These are phyloP conservation scores for Fusarium denticulatum DNA, from an alignment of 2,329 filamentous ascomycete species.

Conservation along the genomic window DNA sequence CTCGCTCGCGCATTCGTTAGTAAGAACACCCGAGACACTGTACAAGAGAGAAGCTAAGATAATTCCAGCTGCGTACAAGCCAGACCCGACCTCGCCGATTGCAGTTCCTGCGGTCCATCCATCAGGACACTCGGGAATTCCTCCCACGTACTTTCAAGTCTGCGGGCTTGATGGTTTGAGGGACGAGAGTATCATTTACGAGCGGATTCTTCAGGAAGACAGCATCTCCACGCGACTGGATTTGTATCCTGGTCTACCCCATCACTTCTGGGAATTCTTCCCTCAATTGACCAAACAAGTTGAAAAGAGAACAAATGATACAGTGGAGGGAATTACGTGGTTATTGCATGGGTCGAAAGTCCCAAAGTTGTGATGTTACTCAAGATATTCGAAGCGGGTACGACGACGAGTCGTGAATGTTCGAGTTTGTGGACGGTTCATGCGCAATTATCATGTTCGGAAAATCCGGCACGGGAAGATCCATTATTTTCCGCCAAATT, in stretches of 20 bases:
- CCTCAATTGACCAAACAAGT: background rate
- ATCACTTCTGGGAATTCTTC: background rate
- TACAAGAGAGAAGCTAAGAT: accelerated
- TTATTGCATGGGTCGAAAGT: background rate
- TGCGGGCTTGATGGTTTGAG: background rate
- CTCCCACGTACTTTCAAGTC: background rate
- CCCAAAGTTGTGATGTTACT: background rate
- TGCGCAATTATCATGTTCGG: no score
- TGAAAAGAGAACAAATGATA: background rate
- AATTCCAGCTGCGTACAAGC: background rate
- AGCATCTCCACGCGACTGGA: background rate
- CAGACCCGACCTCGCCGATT: background rate
- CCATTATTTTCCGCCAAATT: no score
- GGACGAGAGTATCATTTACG: background rate
- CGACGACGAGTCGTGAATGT: no score
- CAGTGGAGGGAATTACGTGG: background rate
- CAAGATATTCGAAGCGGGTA: no score
- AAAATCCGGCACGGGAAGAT: no score
- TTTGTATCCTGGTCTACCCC: background rate
- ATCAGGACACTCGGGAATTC: background rate
- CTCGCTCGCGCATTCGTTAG: background rate
- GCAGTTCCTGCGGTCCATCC: background rate
- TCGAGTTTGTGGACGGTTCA: no score
- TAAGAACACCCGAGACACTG: background rate
- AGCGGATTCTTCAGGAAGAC: background rate